Base-by-base conservation (phyloP, 2,329 filamentous ascomycete genomes). In the Scedosporium minutisporum region DNA sequence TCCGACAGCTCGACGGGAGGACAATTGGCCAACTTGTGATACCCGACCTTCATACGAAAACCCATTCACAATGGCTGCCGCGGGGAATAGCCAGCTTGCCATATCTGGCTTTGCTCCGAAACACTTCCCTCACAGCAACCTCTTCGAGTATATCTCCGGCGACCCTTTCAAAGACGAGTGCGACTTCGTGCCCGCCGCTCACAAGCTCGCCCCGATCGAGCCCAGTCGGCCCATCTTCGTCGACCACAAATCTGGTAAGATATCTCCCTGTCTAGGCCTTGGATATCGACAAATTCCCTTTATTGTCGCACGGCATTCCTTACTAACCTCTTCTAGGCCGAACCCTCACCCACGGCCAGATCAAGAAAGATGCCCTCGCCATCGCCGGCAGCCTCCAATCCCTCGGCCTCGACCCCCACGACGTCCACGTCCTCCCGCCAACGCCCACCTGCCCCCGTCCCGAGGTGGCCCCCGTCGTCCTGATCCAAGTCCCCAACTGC, bases 401-500 rank as follows among this genome's bases (percentile, higher is more conserved):
- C 3, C 69, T 77, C 18, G 72, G 72, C 27, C 72, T 78, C 1
- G 67, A 76, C 29, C 74, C 75, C 23, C 68, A 70, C 41, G 63
- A 72, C 4, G 60, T 73, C 9, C 66, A 70, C 48, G 68, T 68
- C 38, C 74, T 78, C 0, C 76, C 76, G 1, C 71, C 73, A 1
- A 78, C 76, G 2, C 67, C 75, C 7, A 72, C 75, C 12, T 78
- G 76, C 58, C 63, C 69, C 3, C 64, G 69, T 0, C 74, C 76
- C 3, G 71, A 77, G 63, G 67, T 78, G 59, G 73, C 76, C 0
- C 76, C 76, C 2, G 69, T 78, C 14, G 75, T 78, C 25, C 70
- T 78, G 29, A 68, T 78, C 64, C 76, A 78, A 63, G 69, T 78
- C 9, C 76, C 76, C 46, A 78, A 78, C 66, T 75, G 71, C 60